Evolutionary conservation across 148 eudicot genomes (phyloP).

Genomic region (Pharnaceum exiguum): DNA sequence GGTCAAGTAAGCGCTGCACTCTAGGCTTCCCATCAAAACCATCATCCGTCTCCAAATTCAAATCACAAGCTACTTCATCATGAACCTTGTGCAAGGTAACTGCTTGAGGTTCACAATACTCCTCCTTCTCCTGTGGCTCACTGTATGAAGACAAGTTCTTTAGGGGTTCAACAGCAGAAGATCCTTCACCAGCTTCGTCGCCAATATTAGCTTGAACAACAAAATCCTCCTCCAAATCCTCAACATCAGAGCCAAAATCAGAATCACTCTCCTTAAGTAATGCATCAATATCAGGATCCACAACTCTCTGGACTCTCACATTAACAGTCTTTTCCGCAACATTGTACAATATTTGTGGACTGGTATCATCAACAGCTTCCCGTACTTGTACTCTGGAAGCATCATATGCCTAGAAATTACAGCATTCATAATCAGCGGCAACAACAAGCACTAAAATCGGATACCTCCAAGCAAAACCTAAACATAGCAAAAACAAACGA

Average conservation of each 20-base stretch:
- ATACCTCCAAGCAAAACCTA: background rate
- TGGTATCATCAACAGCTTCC: slow-evolving; percentile 31
- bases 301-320: slow-evolving; percentile 65
- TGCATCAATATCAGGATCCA: slow-evolving; percentile 75
- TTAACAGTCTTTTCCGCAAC: slow-evolving; percentile 69
- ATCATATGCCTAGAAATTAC: slow-evolving; percentile 70
- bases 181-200: slow-evolving; percentile 36
- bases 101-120: slow-evolving; percentile 11
- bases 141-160: slow-evolving; percentile 21
- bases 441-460: background rate
- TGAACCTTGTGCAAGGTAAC: slow-evolving; percentile 13
- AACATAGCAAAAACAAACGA: background rate
- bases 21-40: slow-evolving; percentile 40
- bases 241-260: slow-evolving; percentile 69
- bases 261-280: slow-evolving; percentile 75
- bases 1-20: slow-evolving; percentile 60
- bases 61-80: slow-evolving; percentile 12
- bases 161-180: no score
- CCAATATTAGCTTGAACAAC: slow-evolving; percentile 64
- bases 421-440: slow-evolving; percentile 1
- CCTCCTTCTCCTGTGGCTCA: slow-evolving; percentile 17
- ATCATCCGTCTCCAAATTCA: background rate
- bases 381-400: slow-evolving; percentile 66
- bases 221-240: slow-evolving; percentile 93
- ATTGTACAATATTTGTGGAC: slow-evolving; percentile 46